Evolutionary conservation across 2,329 filamentous ascomycete genomes (phyloP), one percentile per base, ranked within the genome.

Genomic region (Diplodia scrobiculata): DNA sequence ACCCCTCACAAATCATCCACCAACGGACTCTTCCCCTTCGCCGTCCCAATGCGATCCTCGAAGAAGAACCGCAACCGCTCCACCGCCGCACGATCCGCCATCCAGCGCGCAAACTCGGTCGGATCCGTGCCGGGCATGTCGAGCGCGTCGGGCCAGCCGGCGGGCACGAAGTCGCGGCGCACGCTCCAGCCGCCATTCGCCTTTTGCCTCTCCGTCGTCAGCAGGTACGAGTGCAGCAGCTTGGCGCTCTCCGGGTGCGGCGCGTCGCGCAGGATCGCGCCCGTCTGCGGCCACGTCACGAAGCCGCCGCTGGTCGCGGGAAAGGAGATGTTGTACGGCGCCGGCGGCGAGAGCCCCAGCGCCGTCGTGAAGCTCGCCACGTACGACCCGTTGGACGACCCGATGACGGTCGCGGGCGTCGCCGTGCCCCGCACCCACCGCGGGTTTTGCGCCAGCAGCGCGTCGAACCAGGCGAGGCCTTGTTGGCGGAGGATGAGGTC

Each of bases 391-490:
- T 75, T 74, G 29, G 68, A 67, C 13, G 72, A 38, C 3, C 48
- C 21, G 34, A 81, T 58, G 10, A 83, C 68, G 0, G 76, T 76
- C 1, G 50, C 65, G 0, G 83, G 82, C 0, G 81, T 84, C 1
- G 72, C 74, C 0, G 79, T 81, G 9, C 84, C 84, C 27, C 83
- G 83, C 17, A 86, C 82, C 84, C 84, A 85, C 45, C 73, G 75
- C 0, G 82, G 81, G 69, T 85, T 82, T 68, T 85, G 82, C 13
- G 76, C 69, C 1, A 84, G 69, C 0, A 85, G 76, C 3, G 69
- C 69, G 14, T 85, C 79, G 67, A 85, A 79, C 82, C 82, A 86
- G 0, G 72, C 69, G 3, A 68, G 69, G 13, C 83, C 83, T 36
- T 82, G 76, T 41, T 81, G 70, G 51, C 74, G 54, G 19, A 74